These are phyloP conservation scores for Arthroderma sp. DNA, from an alignment of 2,329 filamentous ascomycete species.

Conservation along the genomic window DNA sequence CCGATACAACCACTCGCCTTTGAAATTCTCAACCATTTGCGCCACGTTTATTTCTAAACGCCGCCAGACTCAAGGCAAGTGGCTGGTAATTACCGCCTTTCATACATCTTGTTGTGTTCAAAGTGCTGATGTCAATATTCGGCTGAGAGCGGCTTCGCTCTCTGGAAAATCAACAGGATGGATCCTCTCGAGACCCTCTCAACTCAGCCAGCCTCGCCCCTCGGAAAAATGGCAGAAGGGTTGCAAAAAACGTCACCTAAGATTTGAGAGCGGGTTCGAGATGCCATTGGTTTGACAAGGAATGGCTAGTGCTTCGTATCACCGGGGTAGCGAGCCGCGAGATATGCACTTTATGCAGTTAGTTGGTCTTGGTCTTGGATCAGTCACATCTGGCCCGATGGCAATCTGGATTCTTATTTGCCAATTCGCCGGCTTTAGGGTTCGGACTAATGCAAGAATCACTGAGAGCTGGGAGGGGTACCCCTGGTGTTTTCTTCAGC, in stretches of 20 bases:
- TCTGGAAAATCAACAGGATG: not conserved
- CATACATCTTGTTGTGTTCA: too few relatives aligned
- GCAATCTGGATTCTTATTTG: not conserved
- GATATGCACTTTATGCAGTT: not conserved
- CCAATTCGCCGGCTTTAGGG: not conserved
- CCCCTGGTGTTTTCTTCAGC: not conserved
- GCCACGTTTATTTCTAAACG: too few relatives aligned
- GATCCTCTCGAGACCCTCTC: not conserved
- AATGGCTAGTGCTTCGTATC: constrained; percentile 3
- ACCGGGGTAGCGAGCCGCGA: constrained; percentile 2
- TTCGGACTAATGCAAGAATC: not conserved
- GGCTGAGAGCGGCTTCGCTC: not conserved
- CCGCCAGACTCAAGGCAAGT: too few relatives aligned
- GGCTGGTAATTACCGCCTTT: too few relatives aligned
- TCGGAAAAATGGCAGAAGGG: not conserved
- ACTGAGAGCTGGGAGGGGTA: not conserved
- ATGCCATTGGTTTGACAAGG: constrained; percentile 2
- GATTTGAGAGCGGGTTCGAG: not conserved
- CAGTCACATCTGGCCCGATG: not conserved
- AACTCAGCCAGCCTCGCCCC: not conserved
- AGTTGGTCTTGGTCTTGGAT: not conserved
- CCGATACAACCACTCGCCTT: too few relatives aligned
- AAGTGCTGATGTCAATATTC: too few relatives aligned
- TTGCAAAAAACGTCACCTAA: not conserved
- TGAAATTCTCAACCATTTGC: too few relatives aligned